Base-by-base conservation (phyloP, 1,284 basidiomycete species). In the Inonotus obliquus region DNA sequence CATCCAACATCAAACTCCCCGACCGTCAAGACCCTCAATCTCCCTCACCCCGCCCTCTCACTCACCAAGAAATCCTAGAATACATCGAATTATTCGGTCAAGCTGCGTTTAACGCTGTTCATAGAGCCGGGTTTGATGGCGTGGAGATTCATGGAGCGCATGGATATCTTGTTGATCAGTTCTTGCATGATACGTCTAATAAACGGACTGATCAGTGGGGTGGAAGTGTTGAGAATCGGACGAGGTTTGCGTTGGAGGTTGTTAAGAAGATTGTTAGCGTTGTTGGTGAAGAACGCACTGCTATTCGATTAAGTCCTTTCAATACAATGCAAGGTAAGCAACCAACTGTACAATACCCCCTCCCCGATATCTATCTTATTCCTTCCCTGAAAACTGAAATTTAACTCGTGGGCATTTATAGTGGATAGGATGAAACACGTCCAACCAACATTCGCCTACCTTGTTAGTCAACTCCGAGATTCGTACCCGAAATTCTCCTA, bases 161-260 rank as follows among this genome's bases (percentile, higher is more conserved):
- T 57, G 77, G 78, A 9, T 78, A 76, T 65, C 68, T 79, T 2
- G 51, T 76, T 47, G 74, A 76, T 66, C 73, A 77, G 65, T 80
- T 79, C 69, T 47, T 77, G 51, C 73, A 76, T 39, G 69, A 72
- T 54, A 66, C 68, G 0, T 67, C 75, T 52, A 86, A 86, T 74
- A 74, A 77, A 37, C 79, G 84, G 29, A 81, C 79, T 13, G 85
- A 88, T 71, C 72, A 77, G 53, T 89, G 84, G 68, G 85, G n/a
- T 5, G 85, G 84, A 2, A 76, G 76, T 1, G 62, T 83, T 23
- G 81, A 83, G 70, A 85, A 85, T 67, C 74, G 85, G 17, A 67
- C 73, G 1, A 72, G 79, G 11, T 86, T 87, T 62, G 67, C 75
- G 0, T 71, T 84, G 63, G 76, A 77, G 65, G 76, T 82, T 4